A percentile compares a stretch with the other conserved stretches of the same genome.
These are phyloP conservation scores for Pseudozyma hubeiensis DNA, from an alignment of 1,284 basidiomycete genomes.

Conservation along the genomic window DNA sequence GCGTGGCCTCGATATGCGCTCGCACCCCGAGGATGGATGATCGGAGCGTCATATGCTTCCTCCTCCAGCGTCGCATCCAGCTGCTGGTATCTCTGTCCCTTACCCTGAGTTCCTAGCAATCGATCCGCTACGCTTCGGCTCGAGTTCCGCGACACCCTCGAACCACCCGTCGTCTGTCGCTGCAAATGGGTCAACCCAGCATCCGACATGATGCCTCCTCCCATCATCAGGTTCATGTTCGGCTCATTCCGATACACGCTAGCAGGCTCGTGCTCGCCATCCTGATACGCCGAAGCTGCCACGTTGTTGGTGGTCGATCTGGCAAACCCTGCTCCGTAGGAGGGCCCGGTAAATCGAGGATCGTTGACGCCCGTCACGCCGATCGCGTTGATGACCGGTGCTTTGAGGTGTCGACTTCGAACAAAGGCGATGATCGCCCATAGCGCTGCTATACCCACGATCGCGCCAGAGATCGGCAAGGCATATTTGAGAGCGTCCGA, in stretches of 20 bases:
- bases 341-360: constrained; percentile 20
- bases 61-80: constrained; percentile 23
- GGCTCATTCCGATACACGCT: constrained; percentile 35
- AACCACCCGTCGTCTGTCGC: constrained; percentile 30
- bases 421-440: constrained; percentile 35
- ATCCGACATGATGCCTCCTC: constrained; percentile 42
- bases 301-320: constrained; percentile 1
- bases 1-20: constrained; percentile 1
- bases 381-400: constrained; percentile 25
- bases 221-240: constrained; percentile 44
- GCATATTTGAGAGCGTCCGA: constrained; percentile 38
- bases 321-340: not conserved
- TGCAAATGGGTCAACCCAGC: constrained; percentile 35
- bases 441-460: constrained; percentile 23
- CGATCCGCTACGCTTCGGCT: constrained; percentile 22
- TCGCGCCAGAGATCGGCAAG: constrained; percentile 37
- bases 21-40: constrained; percentile 1
- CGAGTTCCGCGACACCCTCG: constrained; percentile 24
- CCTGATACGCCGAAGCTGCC: constrained; percentile 7
- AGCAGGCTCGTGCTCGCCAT: constrained; percentile 19
- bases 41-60: constrained; percentile 11
- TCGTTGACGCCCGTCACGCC: constrained; percentile 40
- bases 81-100: constrained; percentile 29
- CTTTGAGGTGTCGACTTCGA: constrained; percentile 17
- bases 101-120: constrained; percentile 10